phyloP scores from a whole-genome alignment of 176 grass and related monocot genomes.

The Elymus sibiricus region DNA sequence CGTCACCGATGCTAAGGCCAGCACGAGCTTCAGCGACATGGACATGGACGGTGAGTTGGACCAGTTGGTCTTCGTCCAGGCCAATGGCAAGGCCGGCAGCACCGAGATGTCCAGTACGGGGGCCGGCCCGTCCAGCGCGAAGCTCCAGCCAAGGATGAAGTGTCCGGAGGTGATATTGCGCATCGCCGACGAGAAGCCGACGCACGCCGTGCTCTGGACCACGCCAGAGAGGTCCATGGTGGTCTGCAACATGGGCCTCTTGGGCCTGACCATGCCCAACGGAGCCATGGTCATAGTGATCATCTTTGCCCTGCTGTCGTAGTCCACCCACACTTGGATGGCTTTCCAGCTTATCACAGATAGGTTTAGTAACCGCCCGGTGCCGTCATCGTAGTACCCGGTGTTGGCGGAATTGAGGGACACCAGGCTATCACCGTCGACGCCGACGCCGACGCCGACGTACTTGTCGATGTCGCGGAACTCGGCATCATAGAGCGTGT shows the following conservation, averaged over 20 bases:
- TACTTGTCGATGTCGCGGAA: neutral
- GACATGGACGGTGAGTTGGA: no score
- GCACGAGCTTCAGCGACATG: no score
- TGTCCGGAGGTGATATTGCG: neutral
- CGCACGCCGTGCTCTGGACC: constrained; percentile 19
- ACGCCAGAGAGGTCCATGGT: constrained; percentile 15
- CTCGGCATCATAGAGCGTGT: constrained; percentile 23
- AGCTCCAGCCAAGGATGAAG: no score
- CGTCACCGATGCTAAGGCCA: no score
- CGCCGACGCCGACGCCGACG: neutral
- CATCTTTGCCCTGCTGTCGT: neutral
- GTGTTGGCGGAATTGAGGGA: neutral
- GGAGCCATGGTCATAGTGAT: neutral
- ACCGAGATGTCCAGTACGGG: no score
- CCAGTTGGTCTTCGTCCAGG: no score
- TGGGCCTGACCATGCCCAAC: neutral
- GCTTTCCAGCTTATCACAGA: neutral
- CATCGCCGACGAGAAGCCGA: constrained; percentile 29
- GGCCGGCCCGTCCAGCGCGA: no score
- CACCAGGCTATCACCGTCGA: constrained; percentile 18
- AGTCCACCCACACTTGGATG: neutral
- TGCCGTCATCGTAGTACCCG: neutral
- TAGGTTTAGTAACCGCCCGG: neutral
- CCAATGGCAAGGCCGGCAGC: no score
- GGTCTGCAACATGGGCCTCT: constrained; percentile 26